Base-by-base conservation (phyloP, 768 basidiomycete genomes). In the Cytidiella melzeri region DNA sequence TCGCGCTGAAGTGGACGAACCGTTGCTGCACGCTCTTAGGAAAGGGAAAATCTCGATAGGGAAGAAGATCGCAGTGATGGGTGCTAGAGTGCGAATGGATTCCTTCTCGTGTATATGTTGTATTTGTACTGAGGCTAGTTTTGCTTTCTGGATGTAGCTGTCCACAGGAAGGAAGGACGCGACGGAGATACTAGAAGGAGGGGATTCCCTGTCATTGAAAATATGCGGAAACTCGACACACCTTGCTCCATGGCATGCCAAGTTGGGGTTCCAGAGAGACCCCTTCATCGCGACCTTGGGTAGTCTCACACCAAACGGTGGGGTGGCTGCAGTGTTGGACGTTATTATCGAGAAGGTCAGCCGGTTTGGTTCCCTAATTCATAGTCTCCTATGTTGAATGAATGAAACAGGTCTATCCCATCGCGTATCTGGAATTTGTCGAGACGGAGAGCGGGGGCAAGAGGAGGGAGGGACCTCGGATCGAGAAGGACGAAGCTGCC, bases 171-270 rank as follows among this genome's bases (percentile, higher is more conserved):
- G 73, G 48, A 84, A 84, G 57, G 93, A 96, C 7, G 84, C 89
- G 0, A 72, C 73, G 3, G 93, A 97, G 49, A 79, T 90, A 2
- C 72, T 98, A 21, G 87, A 93, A 53, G 89, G 87, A 1, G 86
- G 87, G 55, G 69, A 79, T 51, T 81, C 76, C 5, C 79, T 77
- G 20, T 74, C 73, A 42, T 73, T 99, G 18, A 61, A 77, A 19
- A 65, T 99, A 15, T 73, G 76, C 3, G 92, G 90, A 2, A 99
- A 99, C 64, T 88, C 89, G 0, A 83, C 91, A 1, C 84, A 87
- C 53, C 72, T 94, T 45, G 87, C 85, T 3, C 77, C 83, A 0
- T 99, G 96, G 96, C 80, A 96, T 60, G 73, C 83, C 1, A 89
- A 84, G 56, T 75, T 99, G 5, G 96, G 96, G 5, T 91, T 91